Evolutionary conservation across 1,284 basidiomycete genomes (phyloP).

Genomic region (Pseudozyma pruni): DNA sequence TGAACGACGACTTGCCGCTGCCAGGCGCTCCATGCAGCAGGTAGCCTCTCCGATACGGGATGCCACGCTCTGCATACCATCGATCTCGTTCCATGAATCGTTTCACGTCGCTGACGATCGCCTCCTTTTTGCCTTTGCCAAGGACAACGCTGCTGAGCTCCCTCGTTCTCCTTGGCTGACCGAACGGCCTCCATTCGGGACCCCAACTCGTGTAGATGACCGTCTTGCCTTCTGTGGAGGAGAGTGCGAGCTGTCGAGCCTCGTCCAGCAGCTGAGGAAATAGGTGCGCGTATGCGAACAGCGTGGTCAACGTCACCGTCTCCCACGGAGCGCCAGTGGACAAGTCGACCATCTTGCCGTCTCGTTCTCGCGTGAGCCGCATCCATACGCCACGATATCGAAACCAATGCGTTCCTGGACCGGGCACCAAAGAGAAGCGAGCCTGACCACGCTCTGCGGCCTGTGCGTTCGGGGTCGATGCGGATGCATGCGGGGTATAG

Average conservation of each 20-base stretch:
- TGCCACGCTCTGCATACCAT: slow-evolving; percentile 98
- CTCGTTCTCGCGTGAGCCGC: slow-evolving; percentile 86
- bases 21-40: slow-evolving; percentile 95
- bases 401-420: slow-evolving; percentile 93
- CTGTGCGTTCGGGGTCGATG: slow-evolving; percentile 38
- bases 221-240: slow-evolving; percentile 89
- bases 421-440: slow-evolving; percentile 90
- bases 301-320: slow-evolving; percentile 91
- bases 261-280: slow-evolving; percentile 86
- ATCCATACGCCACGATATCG: slow-evolving; percentile 91
- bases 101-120: slow-evolving; percentile 81
- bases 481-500: slow-evolving; percentile 42
- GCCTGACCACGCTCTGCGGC: slow-evolving; percentile 50
- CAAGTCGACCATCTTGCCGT: slow-evolving; percentile 80
- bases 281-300: slow-evolving; percentile 83
- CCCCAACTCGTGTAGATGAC: slow-evolving; percentile 97
- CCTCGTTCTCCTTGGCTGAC: slow-evolving; percentile 86
- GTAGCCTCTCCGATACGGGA: slow-evolving; percentile 96
- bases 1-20: slow-evolving; percentile 97
- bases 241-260: slow-evolving; percentile 86
- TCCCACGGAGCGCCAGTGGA: slow-evolving; percentile 96
- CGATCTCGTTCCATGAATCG: slow-evolving; percentile 84
- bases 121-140: slow-evolving; percentile 80
- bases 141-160: slow-evolving; percentile 92
- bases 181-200: slow-evolving; percentile 94